These are phyloP conservation scores for Vigna reflexopilosa DNA, from an alignment of 306 rosid species.

Conservation along the genomic window DNA sequence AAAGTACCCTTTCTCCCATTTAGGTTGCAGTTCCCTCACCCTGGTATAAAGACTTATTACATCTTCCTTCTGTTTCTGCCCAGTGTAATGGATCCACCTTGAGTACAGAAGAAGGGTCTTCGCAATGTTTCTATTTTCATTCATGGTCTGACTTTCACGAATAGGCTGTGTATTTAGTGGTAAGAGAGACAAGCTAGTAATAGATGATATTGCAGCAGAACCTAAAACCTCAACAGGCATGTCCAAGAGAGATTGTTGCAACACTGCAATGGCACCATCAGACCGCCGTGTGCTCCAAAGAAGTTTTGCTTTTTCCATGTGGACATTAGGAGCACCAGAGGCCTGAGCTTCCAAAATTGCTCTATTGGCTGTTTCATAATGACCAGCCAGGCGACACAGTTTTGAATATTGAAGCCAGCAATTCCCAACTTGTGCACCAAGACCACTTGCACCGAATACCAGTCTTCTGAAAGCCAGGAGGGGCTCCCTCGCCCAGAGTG, in stretches of 20 bases:
- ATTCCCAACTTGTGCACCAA: constrained; percentile 87
- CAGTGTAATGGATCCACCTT: constrained; percentile 97
- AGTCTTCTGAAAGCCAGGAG: constrained; percentile 84
- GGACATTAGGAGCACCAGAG: constrained; percentile 88
- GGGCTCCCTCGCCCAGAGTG: constrained; percentile 98
- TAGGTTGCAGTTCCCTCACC: constrained; percentile 94
- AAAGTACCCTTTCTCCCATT: constrained; percentile 96
- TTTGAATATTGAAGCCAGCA: constrained; percentile 99
- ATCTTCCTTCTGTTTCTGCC: constrained; percentile 99
- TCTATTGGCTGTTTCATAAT: constrained; percentile 92
- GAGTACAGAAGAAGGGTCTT: constrained; percentile 95
- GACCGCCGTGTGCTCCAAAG: constrained; percentile 93
- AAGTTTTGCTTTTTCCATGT: constrained; percentile 91
- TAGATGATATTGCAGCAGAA: constrained; percentile 78
- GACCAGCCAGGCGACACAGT: constrained; percentile 95
- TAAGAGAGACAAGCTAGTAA: constrained; percentile 84
- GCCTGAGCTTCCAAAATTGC: constrained; percentile 95
- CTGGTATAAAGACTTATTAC: constrained; percentile 80
- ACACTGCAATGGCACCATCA: constrained; percentile 91
- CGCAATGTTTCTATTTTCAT: constrained; percentile 75
- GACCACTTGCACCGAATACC: constrained; percentile 81
- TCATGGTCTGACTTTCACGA: constrained; percentile 73
- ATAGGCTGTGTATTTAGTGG: constrained; percentile 69
- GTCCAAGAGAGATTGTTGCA: constrained; percentile 89
- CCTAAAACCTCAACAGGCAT: constrained; percentile 87